Evolutionary conservation across 2,329 filamentous ascomycete species (phyloP).

Genomic region (Fonsecaea monophora): DNA sequence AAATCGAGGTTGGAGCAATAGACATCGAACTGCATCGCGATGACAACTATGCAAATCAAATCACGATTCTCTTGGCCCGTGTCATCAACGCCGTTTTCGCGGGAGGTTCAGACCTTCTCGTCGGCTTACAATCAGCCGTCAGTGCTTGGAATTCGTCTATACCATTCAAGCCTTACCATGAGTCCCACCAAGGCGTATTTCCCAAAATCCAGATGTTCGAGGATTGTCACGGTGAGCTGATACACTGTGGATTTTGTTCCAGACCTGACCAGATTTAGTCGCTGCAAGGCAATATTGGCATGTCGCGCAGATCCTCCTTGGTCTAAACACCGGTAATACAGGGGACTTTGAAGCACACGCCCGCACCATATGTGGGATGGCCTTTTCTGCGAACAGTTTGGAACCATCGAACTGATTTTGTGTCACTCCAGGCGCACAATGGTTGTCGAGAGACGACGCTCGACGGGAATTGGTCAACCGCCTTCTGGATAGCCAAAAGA

Average conservation of each 20-base stretch:
- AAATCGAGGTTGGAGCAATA: constrained; percentile 48
- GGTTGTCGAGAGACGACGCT: constrained; percentile 22
- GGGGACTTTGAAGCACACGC: constrained; percentile 47
- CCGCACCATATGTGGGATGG: constrained; percentile 53
- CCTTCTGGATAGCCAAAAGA: constrained; percentile 21
- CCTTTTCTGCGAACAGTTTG: constrained; percentile 52
- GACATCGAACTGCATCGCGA: constrained; percentile 38
- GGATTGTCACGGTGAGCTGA: constrained; percentile 52
- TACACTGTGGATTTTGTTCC: neutral
- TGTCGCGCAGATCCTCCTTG: constrained; percentile 47
- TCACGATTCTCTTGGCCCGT: constrained; percentile 53
- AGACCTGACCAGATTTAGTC: constrained; percentile 42
- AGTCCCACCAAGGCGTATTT: constrained; percentile 40
- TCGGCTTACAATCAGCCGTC: constrained; percentile 38
- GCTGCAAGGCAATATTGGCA: constrained; percentile 55
- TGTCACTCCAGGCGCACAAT: constrained; percentile 12
- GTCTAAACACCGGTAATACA: constrained; percentile 23
- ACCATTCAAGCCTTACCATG: constrained; percentile 47
- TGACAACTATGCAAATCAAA: constrained; percentile 49
- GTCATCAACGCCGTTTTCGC: constrained; percentile 52
- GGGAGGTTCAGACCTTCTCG: constrained; percentile 12
- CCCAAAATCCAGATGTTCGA: constrained; percentile 52
- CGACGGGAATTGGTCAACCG: constrained; percentile 19
- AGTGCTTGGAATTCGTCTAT: constrained; percentile 45
- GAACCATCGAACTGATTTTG: neutral